Evolutionary conservation across 805 yeast genomes (phyloP).

Genomic region (Candida namnaoensis): DNA sequence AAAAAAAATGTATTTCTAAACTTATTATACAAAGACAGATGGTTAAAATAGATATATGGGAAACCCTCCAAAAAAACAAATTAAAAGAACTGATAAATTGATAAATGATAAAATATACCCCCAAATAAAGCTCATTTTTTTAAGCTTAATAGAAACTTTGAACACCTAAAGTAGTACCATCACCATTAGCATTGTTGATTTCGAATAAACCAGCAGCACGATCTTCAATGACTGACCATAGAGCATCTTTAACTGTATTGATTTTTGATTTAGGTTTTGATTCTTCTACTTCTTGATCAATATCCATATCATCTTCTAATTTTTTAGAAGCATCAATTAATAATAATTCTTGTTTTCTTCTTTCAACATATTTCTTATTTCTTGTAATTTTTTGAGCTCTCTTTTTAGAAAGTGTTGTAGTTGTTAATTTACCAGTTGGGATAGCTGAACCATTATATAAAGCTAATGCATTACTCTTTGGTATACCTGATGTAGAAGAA

Average conservation of each 20-base stretch:
- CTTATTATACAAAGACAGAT: no score
- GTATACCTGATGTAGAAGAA: slow-evolving; percentile 29
- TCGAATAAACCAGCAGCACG: slow-evolving; percentile 33
- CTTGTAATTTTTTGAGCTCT: slow-evolving; percentile 72
- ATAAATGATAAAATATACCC: no score
- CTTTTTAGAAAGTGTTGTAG: slow-evolving; percentile 63
- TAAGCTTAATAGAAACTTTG: slow-evolving; percentile 48
- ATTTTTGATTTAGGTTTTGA: slow-evolving; percentile 21
- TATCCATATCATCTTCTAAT: slow-evolving; percentile 41
- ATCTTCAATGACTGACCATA: slow-evolving; percentile 68
- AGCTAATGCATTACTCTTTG: slow-evolving; percentile 33
- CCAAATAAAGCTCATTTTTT: no score
- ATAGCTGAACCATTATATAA: slow-evolving; percentile 22
- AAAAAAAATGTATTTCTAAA: no score
- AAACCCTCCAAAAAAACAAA: no score
- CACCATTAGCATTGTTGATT: slow-evolving; percentile 37
- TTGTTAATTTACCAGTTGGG: slow-evolving; percentile 28
- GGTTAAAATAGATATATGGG: no score
- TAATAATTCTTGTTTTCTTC: slow-evolving; percentile 37
- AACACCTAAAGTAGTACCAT: slow-evolving; percentile 82
- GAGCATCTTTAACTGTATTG: slow-evolving; percentile 50
- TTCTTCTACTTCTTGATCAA: slow-evolving; percentile 26
- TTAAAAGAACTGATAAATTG: no score
- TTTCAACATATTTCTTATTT: slow-evolving; percentile 62
- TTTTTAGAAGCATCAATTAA: slow-evolving; percentile 40